These are phyloP conservation scores for Floccularia luteovirens DNA, from an alignment of 768 basidiomycete species.

Conservation along the genomic window DNA sequence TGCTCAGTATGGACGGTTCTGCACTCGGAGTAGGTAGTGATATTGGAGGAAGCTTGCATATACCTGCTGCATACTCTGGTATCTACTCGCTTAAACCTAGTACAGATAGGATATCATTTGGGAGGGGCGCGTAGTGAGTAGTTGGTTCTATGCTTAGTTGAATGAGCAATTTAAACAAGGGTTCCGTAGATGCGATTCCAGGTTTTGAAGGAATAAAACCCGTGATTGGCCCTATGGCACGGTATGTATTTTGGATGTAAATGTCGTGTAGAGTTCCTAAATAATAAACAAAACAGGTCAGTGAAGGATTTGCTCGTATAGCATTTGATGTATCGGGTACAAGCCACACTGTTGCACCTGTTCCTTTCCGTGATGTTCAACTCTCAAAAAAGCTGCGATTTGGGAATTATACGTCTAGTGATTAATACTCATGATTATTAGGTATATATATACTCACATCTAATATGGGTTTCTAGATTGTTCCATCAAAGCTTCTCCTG, in stretches of 20 bases:
- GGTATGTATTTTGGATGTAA: slow-evolving; percentile 36
- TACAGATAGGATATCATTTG: slow-evolving; percentile 39
- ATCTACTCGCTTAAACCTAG: slow-evolving; percentile 74
- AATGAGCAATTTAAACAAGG: background rate
- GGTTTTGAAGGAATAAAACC: slow-evolving; percentile 66
- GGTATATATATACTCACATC: too few species aligned
- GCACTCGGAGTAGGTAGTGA: slow-evolving; percentile 80
- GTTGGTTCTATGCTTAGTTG: slow-evolving; percentile 3
- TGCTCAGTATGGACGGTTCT: slow-evolving; percentile 75
- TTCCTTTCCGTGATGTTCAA: slow-evolving; percentile 53
- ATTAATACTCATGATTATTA: too few species aligned
- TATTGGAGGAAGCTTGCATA: slow-evolving; percentile 76
- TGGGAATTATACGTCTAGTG: slow-evolving; percentile 53
- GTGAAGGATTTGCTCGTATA: slow-evolving; percentile 54
- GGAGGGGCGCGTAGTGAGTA: slow-evolving; percentile 43
- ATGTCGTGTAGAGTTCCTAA: too few species aligned
- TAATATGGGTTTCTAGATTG: slow-evolving; percentile 44
- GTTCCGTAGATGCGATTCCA: slow-evolving; percentile 37
- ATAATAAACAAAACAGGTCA: slow-evolving; percentile 29
- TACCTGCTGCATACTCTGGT: slow-evolving; percentile 75
- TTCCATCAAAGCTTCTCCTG: slow-evolving; percentile 62
- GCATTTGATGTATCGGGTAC: slow-evolving; percentile 43
- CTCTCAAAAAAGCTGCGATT: slow-evolving; percentile 57
- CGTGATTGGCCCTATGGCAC: slow-evolving; percentile 59
- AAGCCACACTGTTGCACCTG: slow-evolving; percentile 35